Evolutionary conservation across 495 filamentous ascomycete species (phyloP).

Genomic region (Halenospora varia): DNA sequence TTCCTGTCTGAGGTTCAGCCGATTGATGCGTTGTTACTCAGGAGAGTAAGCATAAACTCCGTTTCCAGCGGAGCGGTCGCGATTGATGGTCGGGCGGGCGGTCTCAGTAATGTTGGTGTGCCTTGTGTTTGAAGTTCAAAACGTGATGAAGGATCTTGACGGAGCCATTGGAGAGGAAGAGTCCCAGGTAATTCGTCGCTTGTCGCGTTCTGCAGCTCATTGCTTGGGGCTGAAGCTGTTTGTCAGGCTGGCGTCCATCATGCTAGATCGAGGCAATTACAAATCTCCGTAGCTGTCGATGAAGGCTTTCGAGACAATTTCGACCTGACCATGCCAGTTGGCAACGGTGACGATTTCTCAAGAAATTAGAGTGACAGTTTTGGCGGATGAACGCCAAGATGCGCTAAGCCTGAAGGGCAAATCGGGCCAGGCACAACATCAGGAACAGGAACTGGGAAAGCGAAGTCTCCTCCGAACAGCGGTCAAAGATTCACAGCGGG

Average conservation of each 20-base stretch:
- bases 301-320: too few species aligned
- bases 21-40: not conserved
- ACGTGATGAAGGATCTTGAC: too few species aligned
- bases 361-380: too few species aligned
- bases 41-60: not conserved
- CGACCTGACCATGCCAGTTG: too few species aligned
- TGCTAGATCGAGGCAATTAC: not conserved
- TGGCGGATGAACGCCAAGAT: too few species aligned
- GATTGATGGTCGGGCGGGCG: not conserved
- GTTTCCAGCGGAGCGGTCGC: not conserved
- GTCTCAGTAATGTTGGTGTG: not conserved
- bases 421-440: not conserved
- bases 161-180: not conserved
- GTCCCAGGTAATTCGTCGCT: not conserved
- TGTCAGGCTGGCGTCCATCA: not conserved
- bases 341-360: too few species aligned
- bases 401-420: not conserved
- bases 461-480: too few species aligned
- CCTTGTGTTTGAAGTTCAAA: not conserved
- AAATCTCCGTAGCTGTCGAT: too few species aligned
- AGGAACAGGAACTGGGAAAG: too few species aligned
- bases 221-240: not conserved
- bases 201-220: not conserved
- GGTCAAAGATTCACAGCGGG: too few species aligned
- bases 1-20: not conserved